phyloP scores from a whole-genome alignment of 257 asterid species.

The Nemophila menziesii region DNA sequence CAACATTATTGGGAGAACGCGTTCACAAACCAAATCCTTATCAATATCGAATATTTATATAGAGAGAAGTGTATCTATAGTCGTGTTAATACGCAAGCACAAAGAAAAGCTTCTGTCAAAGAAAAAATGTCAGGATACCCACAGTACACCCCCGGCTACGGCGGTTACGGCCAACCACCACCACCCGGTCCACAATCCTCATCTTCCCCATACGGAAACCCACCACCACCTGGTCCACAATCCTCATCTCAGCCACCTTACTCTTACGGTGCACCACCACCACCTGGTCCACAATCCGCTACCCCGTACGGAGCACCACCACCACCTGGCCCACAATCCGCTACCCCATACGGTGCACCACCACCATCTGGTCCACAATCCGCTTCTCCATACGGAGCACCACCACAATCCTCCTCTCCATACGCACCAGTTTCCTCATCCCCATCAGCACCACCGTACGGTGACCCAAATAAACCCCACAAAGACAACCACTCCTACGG shows the following conservation, averaged over 20 bases:
- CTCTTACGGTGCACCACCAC: constrained; percentile 18
- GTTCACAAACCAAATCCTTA: too few species aligned
- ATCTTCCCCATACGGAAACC: background rate
- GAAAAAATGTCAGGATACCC: constrained; percentile 59
- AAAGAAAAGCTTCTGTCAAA: background rate
- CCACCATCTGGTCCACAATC: constrained; percentile 25
- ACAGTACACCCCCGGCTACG: constrained; percentile 13
- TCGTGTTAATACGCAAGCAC: too few species aligned
- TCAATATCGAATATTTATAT: too few species aligned
- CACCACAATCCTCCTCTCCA: constrained; percentile 18
- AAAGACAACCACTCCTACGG: constrained; percentile 1
- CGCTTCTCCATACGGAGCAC: constrained; percentile 31
- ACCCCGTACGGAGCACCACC: constrained; percentile 7
- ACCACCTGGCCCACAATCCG: constrained; percentile 7
- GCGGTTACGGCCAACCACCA: constrained; percentile 18
- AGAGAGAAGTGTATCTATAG: too few species aligned
- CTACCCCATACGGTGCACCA: background rate
- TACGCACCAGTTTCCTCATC: constrained; percentile 21
- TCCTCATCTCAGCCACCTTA: background rate
- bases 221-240: constrained; percentile 9
- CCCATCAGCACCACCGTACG: constrained; percentile 12
- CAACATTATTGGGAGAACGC: too few species aligned
- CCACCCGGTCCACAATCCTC: constrained; percentile 7
- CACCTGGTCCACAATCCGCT: background rate
- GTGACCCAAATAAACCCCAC: constrained; percentile 11